These are phyloP conservation scores for Penicillium glabrum DNA, from an alignment of 2,329 filamentous ascomycete genomes.

Conservation along the genomic window DNA sequence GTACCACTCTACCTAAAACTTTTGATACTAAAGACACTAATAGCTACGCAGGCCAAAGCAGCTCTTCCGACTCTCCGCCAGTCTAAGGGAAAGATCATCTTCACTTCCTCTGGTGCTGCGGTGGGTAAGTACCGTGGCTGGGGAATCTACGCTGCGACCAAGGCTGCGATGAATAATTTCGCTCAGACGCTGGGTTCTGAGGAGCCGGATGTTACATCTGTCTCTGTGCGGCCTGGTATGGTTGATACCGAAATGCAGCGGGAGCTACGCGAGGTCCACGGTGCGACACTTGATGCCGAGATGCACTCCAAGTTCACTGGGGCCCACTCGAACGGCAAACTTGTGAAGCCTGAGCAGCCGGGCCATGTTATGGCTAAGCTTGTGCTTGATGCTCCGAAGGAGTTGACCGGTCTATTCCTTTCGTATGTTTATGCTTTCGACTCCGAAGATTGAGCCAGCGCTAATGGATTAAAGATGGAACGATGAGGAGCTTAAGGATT, in stretches of 20 bases:
- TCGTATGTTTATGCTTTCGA: slow-evolving; percentile 26
- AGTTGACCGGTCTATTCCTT: slow-evolving; percentile 74
- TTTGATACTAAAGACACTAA: background rate
- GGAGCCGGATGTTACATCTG: slow-evolving; percentile 24
- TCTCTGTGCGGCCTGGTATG: slow-evolving; percentile 36
- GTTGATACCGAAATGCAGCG: slow-evolving; percentile 41
- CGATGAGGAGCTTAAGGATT: slow-evolving; percentile 42
- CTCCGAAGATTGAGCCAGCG: slow-evolving; percentile 4
- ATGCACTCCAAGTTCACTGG: slow-evolving; percentile 66
- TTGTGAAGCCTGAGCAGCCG: slow-evolving; percentile 80
- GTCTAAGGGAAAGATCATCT: slow-evolving; percentile 36
- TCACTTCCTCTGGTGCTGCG: slow-evolving; percentile 38
- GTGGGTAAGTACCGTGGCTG: slow-evolving; percentile 34
- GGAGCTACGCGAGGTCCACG: slow-evolving; percentile 73
- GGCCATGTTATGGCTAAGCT: slow-evolving; percentile 83
- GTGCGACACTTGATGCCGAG: slow-evolving; percentile 57
- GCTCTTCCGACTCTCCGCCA: slow-evolving; percentile 33
- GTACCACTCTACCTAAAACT: slow-evolving; percentile 25
- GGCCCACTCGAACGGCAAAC: slow-evolving; percentile 66
- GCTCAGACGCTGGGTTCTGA: slow-evolving; percentile 30
- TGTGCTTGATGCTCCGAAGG: slow-evolving; percentile 62
- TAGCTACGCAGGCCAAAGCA: slow-evolving; percentile 25
- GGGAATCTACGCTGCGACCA: slow-evolving; percentile 38
- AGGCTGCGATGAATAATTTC: slow-evolving; percentile 38
- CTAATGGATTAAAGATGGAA: slow-evolving; percentile 46